Evolutionary conservation across 2,329 filamentous ascomycete genomes (phyloP), one percentile per base, ranked within the genome.

Genomic region (Pestalotiopsis sp.): DNA sequence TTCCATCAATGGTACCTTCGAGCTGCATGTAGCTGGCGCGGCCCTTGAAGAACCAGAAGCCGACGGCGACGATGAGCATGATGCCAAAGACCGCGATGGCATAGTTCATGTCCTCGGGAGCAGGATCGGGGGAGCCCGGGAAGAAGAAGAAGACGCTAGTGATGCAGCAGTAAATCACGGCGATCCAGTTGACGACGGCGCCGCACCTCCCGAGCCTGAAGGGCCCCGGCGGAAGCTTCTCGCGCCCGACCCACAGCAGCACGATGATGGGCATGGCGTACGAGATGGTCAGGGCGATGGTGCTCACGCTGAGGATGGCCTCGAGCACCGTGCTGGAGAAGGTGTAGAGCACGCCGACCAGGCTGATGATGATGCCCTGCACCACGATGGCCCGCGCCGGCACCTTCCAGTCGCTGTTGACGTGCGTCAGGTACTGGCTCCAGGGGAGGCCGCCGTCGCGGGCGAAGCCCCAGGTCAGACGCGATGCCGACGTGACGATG

Each of bases 71-170:
- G 2, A 86, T 77, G 65, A 88, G 70, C 85, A 88, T 86, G 25
- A 87, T 80, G 1, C 84, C 86, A 71, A 88, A 88, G 0, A 88
- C 86, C 1, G 83, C 86, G 71, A 88, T 87, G 5, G 86, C 86
- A 72, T 84, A 88, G 75, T 88, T 88, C 86, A 88, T 88, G 69
- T 88, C 84, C n/a, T 77, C 76, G 0, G 79, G 74, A 0, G 80
- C 70, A 0, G 86, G 86, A 68, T 82, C 81, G 0, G 86, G 86
- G 0, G 68, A 69, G 0, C 76, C 76, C 0, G 86, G 86, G 72
- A 88, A 88, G 73, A 88, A 85, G 81, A 87, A 88, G 75, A 88
- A 87, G 31, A 88, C 80, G 0, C 84, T 85, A 1, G 85, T 87
- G 66, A 87, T 75, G 65, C 75, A 75, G 72, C 85, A 87, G 75